Percentiles rank a stretch among this genome's conserved stretches.
Conservation (phyloP, 441 rosid genomes). For the Pelargonium myrrhifolium region DNA sequence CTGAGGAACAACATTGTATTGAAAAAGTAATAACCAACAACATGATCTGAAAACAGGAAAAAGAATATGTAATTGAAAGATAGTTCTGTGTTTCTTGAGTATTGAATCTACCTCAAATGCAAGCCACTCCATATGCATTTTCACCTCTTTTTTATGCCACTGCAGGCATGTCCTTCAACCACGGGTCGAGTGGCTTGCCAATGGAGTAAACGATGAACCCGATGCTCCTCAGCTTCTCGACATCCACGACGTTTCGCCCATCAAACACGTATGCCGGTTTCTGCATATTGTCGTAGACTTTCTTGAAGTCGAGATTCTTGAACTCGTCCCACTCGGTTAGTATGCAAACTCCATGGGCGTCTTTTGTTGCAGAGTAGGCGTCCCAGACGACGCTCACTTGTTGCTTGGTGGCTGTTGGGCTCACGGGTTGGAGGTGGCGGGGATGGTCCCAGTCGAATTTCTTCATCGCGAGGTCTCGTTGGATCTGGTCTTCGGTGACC, state of each 20-base stretch:
- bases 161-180: constrained; percentile 63
- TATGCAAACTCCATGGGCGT: constrained; percentile 84
- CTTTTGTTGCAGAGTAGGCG: constrained; percentile 79
- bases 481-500: constrained; percentile 84
- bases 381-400: constrained; percentile 72
- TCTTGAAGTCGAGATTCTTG: constrained; percentile 51
- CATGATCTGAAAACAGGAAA: too few species aligned
- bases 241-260: constrained; percentile 45
- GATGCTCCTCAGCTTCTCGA: constrained; percentile 39
- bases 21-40: too few species aligned
- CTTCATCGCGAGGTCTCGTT: constrained; percentile 83
- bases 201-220: constrained; percentile 58
- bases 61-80: too few species aligned
- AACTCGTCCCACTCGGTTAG: constrained; percentile 97
- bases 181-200: constrained; percentile 57
- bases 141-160: constrained; percentile 31
- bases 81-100: too few species aligned
- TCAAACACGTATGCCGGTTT: constrained; percentile 56
- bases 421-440: constrained; percentile 79
- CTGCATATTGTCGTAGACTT: constrained; percentile 41
- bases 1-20: neutral
- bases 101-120: too few species aligned
- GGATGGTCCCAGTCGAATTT: constrained; percentile 98
- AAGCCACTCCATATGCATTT: too few species aligned
- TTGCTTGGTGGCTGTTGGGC: constrained; percentile 66